These are phyloP conservation scores for Actinomucor elegans DNA, from an alignment of 371 early-diverging fungal genomes.

Conservation along the genomic window DNA sequence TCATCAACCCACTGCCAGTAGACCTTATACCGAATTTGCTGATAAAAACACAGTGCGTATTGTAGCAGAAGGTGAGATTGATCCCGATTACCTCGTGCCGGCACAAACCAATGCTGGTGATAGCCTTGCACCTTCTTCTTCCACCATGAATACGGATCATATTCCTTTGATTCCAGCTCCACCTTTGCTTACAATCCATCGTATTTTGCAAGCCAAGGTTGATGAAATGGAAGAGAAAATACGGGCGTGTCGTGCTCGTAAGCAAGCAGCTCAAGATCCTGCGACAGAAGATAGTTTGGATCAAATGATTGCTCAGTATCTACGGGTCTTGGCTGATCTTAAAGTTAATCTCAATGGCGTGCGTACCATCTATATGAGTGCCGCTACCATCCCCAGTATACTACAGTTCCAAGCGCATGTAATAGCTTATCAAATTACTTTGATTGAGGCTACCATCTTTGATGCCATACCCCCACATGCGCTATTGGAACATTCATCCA, in stretches of 20 bases:
- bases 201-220: conserved; percentile 38
- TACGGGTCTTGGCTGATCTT: conserved; percentile 42
- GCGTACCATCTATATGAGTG: conserved; percentile 56
- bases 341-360: conserved; percentile 57
- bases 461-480: conserved; percentile 65
- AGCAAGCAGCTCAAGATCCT: conserved; percentile 18
- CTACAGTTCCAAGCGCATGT: conserved; percentile 66
- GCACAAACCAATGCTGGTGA: conserved; percentile 53
- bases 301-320: conserved; percentile 45
- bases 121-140: conserved; percentile 34
- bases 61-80: conserved; percentile 43
- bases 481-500: conserved; percentile 67
- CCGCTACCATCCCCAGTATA: conserved; percentile 61
- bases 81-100: conserved; percentile 47
- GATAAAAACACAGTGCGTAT: conserved; percentile 1
- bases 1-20: not conserved
- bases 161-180: conserved; percentile 58
- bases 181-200: conserved; percentile 55
- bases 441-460: conserved; percentile 74
- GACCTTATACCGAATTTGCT: conserved; percentile 19
- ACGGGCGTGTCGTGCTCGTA: conserved; percentile 22
- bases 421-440: conserved; percentile 73
- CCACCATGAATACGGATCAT: conserved; percentile 33
- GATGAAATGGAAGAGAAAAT: conserved; percentile 42
- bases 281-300: conserved; percentile 44